Conservation (phyloP, 2,329 filamentous ascomycete genomes). For the Verticillium longisporum region DNA sequence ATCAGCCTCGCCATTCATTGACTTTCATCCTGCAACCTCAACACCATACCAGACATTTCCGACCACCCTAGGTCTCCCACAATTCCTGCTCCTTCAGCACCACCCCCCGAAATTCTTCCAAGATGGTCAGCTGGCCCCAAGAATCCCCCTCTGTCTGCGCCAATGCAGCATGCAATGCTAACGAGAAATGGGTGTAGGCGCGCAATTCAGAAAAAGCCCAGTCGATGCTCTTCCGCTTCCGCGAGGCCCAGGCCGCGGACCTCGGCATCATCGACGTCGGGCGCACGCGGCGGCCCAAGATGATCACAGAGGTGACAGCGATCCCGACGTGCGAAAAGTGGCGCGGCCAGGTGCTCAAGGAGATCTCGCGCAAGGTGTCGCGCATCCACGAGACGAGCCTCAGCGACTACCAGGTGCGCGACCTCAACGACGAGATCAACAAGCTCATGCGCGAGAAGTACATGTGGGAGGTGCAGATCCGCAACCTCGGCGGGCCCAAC, state of each 20-base stretch:
- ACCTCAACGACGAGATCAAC: constrained; percentile 99
- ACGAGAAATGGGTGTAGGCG: constrained; percentile 46
- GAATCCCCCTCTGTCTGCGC: no score
- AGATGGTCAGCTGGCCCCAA: not conserved
- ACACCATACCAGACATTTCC: not conserved
- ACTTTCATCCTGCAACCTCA: not conserved
- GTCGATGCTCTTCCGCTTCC: constrained; percentile 99
- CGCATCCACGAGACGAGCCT: constrained; percentile 88
- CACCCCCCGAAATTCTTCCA: not conserved
- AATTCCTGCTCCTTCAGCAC: not conserved
- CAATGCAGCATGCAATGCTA: not conserved
- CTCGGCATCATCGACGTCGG: constrained; percentile 92
- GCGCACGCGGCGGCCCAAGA: constrained; percentile 81
- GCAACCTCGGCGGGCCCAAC: constrained; percentile 92
- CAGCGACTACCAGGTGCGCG: constrained; percentile 95
- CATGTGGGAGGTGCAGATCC: constrained; percentile 97
- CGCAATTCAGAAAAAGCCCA: constrained; percentile 98
- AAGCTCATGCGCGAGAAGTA: constrained; percentile 98
- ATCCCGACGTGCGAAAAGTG: constrained; percentile 93
- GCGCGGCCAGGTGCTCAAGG: constrained; percentile 95
- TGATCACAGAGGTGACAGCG: constrained; percentile 77
- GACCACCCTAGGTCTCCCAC: not conserved
- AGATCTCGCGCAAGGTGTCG: constrained; percentile 93
- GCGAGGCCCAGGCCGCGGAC: constrained; percentile 92
- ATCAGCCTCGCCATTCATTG: not conserved